Evolutionary conservation across 2,329 filamentous ascomycete genomes (phyloP), one percentile per base, ranked within the genome.

Genomic region (Cladophialophora psammophila): DNA sequence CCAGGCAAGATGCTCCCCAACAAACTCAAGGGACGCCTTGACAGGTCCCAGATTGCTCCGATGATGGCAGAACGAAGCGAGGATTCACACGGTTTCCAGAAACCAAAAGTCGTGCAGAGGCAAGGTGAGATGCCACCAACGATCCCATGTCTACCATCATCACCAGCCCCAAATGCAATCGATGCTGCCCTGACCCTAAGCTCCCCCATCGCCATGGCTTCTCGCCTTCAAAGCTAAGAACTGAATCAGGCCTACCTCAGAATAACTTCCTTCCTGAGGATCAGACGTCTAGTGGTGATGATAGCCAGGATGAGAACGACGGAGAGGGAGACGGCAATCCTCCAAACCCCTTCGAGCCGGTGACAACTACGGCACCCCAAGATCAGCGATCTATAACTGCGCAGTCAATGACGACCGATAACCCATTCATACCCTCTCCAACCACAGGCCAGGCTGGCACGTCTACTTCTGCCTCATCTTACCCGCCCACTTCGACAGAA

Each of bases 101-200:
- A 31, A 36, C 50, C 12, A 56, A 18, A 48, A 48, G 13, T 38
- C 10, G 38, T 55, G 13, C 18, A 45, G 18, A 52, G 60, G 18
- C 60, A 63, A 56, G 36, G 50, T 56, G 36, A 56, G 60, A 26
- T n/a, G 38, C 35, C 13, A 53, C 50, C 60, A 32, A 34, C 34
- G 20, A 31, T 12, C 15, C 20, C 36, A 20, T 34, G 13, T 31
- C 59, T 18, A 38, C 26, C 31, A n/a, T 32, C 13, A 26, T 45
- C 42, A 18, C 34, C 60, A 20, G 5, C 48, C 45, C 60, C 20
- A 10, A 13, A 13, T 7, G n/a, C 57, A 4, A 20, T 31, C 15
- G 12, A 15, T 53, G 9, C 38, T 26, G 56, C 34, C 5, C 36
- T 20, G 5, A n/a, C 57, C 35, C 20, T 40, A 35, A 32, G 9